Percentiles rank a stretch among this genome's conserved stretches.
Conservation (phyloP, 2,329 filamentous ascomycete species). For the Elsinoe australis region DNA sequence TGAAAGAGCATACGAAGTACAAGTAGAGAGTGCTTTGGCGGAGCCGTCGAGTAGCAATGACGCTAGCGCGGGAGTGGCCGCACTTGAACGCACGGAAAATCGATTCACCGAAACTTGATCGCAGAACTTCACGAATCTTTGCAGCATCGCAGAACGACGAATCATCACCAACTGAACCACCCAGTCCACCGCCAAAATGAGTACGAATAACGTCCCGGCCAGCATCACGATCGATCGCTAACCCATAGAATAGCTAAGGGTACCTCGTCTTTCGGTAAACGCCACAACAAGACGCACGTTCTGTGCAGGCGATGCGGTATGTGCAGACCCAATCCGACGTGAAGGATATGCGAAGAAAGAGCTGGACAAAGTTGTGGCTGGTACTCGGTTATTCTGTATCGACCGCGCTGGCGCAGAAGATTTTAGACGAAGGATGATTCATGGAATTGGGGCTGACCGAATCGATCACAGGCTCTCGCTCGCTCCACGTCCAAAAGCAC, state of each 20-base stretch:
- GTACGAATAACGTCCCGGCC: neutral
- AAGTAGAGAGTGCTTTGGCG: no score
- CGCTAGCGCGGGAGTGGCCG: no score
- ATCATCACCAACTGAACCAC: constrained; percentile 1
- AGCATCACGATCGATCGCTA: neutral
- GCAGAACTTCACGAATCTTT: constrained; percentile 17
- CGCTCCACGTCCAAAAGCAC: constrained; percentile 99
- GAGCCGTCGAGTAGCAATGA: no score
- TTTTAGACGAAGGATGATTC: constrained; percentile 14
- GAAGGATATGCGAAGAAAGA: constrained; percentile 18
- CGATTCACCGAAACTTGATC: constrained; percentile 4
- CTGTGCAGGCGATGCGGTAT: constrained; percentile 97
- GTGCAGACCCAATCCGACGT: constrained; percentile 36
- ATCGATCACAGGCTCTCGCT: constrained; percentile 66
- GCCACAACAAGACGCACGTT: constrained; percentile 98
- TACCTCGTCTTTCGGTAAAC: constrained; percentile 65
- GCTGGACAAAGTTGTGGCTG: no score
- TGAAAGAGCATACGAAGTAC: no score
- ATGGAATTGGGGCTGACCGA: constrained; percentile 11
- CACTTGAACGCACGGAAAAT: constrained; percentile 2
- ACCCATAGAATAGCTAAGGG: constrained; percentile 52
- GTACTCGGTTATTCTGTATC: no score
- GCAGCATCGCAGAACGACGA: constrained; percentile 6
- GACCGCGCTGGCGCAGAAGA: no score
- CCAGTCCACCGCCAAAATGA: constrained; percentile 17